These are phyloP conservation scores for Fusarium austroafricanum DNA, from an alignment of 2,329 filamentous ascomycete genomes.

Conservation along the genomic window DNA sequence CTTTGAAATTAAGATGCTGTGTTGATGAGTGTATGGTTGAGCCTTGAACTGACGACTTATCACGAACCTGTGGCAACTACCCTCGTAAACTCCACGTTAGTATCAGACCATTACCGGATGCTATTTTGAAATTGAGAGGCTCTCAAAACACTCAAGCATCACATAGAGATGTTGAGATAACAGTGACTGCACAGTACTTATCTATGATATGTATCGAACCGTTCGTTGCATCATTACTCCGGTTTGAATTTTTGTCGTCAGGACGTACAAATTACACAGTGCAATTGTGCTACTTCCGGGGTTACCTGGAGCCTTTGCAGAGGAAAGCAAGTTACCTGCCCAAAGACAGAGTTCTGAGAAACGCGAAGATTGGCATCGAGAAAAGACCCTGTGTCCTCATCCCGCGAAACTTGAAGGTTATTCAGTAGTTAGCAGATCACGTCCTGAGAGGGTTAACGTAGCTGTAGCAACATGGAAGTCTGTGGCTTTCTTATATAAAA, in stretches of 20 bases:
- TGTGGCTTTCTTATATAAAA: neutral
- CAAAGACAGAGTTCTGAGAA: no score
- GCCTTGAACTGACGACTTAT: neutral
- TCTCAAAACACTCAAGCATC: neutral
- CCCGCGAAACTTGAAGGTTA: neutral
- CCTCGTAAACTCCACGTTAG: neutral
- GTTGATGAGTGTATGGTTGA: neutral
- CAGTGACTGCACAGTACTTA: neutral
- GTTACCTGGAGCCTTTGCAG: neutral
- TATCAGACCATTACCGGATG: neutral
- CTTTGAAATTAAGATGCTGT: neutral
- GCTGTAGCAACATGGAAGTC: no score
- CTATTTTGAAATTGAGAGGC: neutral
- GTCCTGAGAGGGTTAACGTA: neutral
- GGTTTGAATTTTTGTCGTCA: neutral
- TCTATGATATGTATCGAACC: neutral
- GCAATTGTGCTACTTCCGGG: neutral
- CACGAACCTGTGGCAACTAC: neutral
- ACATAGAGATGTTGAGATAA: neutral
- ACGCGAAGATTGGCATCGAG: neutral
- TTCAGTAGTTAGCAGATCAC: neutral
- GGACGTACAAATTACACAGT: no score
- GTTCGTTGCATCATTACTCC: neutral
- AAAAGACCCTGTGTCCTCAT: neutral
- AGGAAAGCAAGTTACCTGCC: no score